Conservation (phyloP, 371 early-diverging fungal species). For the Quaeritorhiza haematococci region DNA sequence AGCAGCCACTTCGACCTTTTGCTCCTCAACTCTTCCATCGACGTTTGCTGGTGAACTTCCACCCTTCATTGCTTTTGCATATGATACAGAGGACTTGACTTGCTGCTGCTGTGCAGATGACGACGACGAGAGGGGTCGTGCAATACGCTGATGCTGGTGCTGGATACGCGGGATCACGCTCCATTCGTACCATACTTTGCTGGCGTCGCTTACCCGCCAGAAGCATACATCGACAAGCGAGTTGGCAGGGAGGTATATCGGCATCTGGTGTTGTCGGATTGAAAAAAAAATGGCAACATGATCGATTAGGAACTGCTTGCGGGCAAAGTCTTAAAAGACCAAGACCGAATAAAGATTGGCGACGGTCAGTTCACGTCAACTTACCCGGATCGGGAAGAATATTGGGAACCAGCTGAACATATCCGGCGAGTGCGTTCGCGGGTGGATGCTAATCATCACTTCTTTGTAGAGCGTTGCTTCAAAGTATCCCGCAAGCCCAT, state of each 20-base stretch:
- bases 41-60: conserved; percentile 23
- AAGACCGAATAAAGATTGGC: background rate
- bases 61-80: conserved; percentile 31
- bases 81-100: too few relatives aligned
- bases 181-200: conserved; percentile 97
- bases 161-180: conserved; percentile 30
- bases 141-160: too few relatives aligned
- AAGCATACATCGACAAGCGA: conserved; percentile 64
- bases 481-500: conserved; percentile 94
- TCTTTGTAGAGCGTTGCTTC: conserved; percentile 80
- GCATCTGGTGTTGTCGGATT: too few relatives aligned
- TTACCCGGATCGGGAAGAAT: conserved; percentile 77
- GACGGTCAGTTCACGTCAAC: background rate
- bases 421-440: conserved; percentile 75
- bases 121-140: too few relatives aligned
- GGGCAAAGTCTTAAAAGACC: background rate
- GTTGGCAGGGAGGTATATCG: conserved; percentile 59
- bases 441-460: conserved; percentile 78
- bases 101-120: too few relatives aligned
- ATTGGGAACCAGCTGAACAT: conserved; percentile 98
- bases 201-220: conserved; percentile 71
- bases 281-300: conserved; percentile 1
- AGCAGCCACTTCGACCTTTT: too few relatives aligned
- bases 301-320: background rate
- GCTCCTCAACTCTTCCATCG: too few relatives aligned